Base-by-base conservation (phyloP, 768 basidiomycete species). In the Tricholoma matsutake region DNA sequence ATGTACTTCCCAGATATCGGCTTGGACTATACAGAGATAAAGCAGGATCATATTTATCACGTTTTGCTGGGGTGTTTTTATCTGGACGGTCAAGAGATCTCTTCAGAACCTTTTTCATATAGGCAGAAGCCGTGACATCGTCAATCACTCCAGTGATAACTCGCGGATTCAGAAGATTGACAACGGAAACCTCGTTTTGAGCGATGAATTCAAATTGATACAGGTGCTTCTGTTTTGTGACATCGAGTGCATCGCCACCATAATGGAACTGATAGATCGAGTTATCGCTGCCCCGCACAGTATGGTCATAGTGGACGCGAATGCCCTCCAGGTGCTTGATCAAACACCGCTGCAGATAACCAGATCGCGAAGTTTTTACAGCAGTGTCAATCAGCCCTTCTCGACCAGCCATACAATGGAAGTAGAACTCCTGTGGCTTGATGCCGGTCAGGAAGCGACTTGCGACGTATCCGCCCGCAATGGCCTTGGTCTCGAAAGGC, bases 321-420 rank as follows among this genome's bases (percentile, higher is more conserved):
- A 98, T 86, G 53, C 96, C 97, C 73, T 99, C 97, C 57, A 99
- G 80, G 73, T 99, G 97, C 75, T 99, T 99, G 81, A 99, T 96
- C 65, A 99, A 80, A 77, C 97, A 98, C 52, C 97, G 86, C 73
- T 99, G 97, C 18, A 99, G 84, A 74, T 99, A 99, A 18, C 97
- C 97, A 4, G 97, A 98, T 58, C 97, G 94, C 63, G 91, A 93
- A 4, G 97, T 99, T 79, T 99, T 99, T 72, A 99, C 96, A 37
- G 97, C 97, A 5, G 97, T 99, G 70, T 99, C 97, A 69, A 99
- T 99, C 39, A 99, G 83, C 70, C 97, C 97, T 79, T 99, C 97
- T 67, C 97, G 86, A 56, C 97, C 97, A 60, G 97, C 97, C 97
- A 99, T 99, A 72, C 97, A 98, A 77, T 99, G 97, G 83, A 99